Base-by-base conservation (phyloP, 495 filamentous ascomycete species). In the Friedmanniomyces simplex region DNA sequence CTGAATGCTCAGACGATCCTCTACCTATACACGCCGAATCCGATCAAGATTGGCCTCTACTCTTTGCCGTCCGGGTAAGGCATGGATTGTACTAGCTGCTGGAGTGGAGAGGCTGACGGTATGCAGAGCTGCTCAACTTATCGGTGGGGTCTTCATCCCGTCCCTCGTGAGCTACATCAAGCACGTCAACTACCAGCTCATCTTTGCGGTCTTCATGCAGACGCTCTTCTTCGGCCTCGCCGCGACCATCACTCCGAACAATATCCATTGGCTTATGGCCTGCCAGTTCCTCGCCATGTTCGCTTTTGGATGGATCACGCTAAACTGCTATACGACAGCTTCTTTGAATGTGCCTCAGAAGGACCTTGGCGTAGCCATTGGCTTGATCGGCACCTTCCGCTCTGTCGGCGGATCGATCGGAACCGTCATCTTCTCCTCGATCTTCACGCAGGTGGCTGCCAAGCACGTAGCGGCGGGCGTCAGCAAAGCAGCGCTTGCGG, bases 171-270 rank as follows among this genome's bases (percentile, higher is more conserved):
- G 66, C 54, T 63, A 65, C 37, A 72, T 72, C 60, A 68, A 67
- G 57, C 62, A 69, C 55, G 59, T 69, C 34, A 62, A 64, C 16
- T 54, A 54, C 42, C 70, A 72, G 54, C 58, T 72, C 43, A 62
- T 66, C 52, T 52, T 67, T 55, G 67, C 67, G 16, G 52, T 70
- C 20, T 50, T 63, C 36, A 68, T 72, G 50, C 69, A 72, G 59
- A 71, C 70, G 0, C 37, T 71, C 37, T 72, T 69, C 66, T 63
- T 66, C 41, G 70, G 58, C 24, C 50, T 61, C 24, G 67, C 67
- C 28, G 67, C 70, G 7, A 37, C 54, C 13, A 60, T 65, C 22
- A 65, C 67, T 2, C 68, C 69, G 8, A 36, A 59, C 20, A 63
- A 72, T 53, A 59, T 66, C 52, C 54, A 46, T 50, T 67, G 62